A percentile compares a stretch with the other conserved stretches of the same genome.
Evolutionary conservation across 2,329 filamentous ascomycete species (phyloP).

Genomic region (Xylaria sp.): DNA sequence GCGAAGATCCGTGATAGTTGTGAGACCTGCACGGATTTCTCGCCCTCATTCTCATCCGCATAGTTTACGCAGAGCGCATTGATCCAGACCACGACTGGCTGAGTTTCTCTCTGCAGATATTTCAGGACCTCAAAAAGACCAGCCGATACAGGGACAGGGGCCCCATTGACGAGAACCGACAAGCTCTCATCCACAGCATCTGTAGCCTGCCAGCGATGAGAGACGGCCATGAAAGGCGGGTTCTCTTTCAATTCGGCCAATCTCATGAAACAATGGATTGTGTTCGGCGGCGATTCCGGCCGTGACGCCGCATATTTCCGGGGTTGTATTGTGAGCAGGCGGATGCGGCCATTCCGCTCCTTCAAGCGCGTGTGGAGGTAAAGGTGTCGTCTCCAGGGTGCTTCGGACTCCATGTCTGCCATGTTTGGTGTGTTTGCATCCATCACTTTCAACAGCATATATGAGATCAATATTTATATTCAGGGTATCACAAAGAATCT

Average conservation of each 20-base stretch:
- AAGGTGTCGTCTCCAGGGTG: conserved; percentile 21
- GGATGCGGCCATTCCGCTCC: conserved; percentile 22
- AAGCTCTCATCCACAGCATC: conserved; percentile 14
- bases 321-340: conserved; percentile 24
- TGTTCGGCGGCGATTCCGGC: conserved; percentile 10
- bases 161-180: conserved; percentile 21
- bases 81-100: conserved; percentile 23
- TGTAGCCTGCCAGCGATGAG: conserved; percentile 16
- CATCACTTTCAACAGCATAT: not conserved
- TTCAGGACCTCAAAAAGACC: conserved; percentile 16
- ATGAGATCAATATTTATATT: not conserved
- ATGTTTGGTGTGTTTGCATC: conserved; percentile 1
- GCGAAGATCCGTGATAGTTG: conserved; percentile 20
- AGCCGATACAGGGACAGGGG: conserved; percentile 15
- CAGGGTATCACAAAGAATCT: not conserved
- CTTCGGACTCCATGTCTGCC: not conserved
- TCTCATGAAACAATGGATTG: conserved; percentile 22
- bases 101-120: conserved; percentile 15
- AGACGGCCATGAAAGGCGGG: conserved; percentile 19
- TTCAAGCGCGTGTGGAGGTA: conserved; percentile 24
- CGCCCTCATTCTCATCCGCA: conserved; percentile 15
- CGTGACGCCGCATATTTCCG: conserved; percentile 18
- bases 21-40: conserved; percentile 23
- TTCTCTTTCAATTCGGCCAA: conserved; percentile 20
- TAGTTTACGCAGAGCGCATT: conserved; percentile 28